Evolutionary conservation across 2,329 filamentous ascomycete genomes (phyloP), one percentile per base, ranked within the genome.

Genomic region (Orbilia javanica): DNA sequence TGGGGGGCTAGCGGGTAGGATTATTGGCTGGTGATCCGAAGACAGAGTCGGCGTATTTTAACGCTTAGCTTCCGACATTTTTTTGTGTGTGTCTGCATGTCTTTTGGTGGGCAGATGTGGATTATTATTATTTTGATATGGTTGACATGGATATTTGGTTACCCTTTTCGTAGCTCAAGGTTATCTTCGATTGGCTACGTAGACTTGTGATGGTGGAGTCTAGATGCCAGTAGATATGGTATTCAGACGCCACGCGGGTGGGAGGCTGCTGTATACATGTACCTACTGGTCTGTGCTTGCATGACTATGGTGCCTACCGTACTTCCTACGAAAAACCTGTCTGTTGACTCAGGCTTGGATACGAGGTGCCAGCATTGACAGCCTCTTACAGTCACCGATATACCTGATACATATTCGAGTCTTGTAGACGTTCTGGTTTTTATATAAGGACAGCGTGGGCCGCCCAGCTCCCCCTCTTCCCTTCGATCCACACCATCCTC

Each of bases 21-120:
- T 52, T 7, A 44, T 20, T 29, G 22, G 25, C 22, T 18, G 48
- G 25, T 4, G 20, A 2, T 2, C 48, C 5, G 11, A 29, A 29
- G 36, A 31, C 29, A 31, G 7, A 7, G 4, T 60, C 55, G 55
- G 55, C 22, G 34, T 25, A 11, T 60, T 42, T 42, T 60, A 20
- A 60, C 34, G 55, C 55, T 60, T 60, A 60, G 55, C 55, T 60
- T 42, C 55, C 55, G 55, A 42, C n/a, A 7, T 42, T 57, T 55
- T 20, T 34, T n/a, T 7, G 4, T 4, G n/a, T n/a, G 13, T 4
- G 0, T 25, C 27, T 53, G 22, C 11, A 18, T 10, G 18, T 25
- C 4, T 10, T 18, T 20, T 20, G n/a, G 15, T 46, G 5, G 20
- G 18, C 4, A 22, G 13, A 20, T 25, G 2, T 48, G 44, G 31